Base-by-base conservation (phyloP, 441 rosid genomes). In the Erysimum cheiri region DNA sequence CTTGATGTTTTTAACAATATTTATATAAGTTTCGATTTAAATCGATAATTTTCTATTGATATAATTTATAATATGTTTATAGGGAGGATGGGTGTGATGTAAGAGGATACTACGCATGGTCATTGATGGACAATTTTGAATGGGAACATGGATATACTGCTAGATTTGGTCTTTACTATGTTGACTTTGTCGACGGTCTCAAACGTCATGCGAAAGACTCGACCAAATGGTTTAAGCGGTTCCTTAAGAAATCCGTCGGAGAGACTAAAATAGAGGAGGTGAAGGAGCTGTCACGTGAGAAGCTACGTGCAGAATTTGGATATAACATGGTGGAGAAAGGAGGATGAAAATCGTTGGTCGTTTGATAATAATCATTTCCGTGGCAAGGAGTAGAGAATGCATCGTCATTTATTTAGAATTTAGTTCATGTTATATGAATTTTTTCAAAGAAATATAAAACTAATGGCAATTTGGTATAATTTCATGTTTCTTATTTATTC, bases 31-130 rank as follows among this genome's bases (percentile, higher is more conserved):
- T 5, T 46, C 4, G 1, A 6, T n/a, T 46, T 12, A 11, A 2
- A 17, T 46, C 3, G 17, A 43, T n/a, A 17, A 43, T 17, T 8
- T 8, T 3, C 24, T 53, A 29, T 11, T 53, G 8, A 53, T n/a
- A 8, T 4, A 10, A n/a, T 1, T 10, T 12, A 9, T 53, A 15
- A 56, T 32, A 14, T 0, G 11, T 31, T 31, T 15, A 32, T 56
- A 44, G 68, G 12, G 46, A 49, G 64, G 68, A 71, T 33, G 87
- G 82, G 0, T 82, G 43, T 4, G 76, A 84, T 4, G 79, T 84
- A 36, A 84, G 75, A 35, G 88, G 86, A 19, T 82, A 74, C 14
- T 74, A 43, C 3, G 74, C 69, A 5, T 80, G 85, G 85, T 78
- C 85, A 4, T 70, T 83, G 8, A 14, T 79, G 54, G 86, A 82